Evolutionary conservation across 495 filamentous ascomycete genomes (phyloP).

Genomic region (Copromyces sp.): DNA sequence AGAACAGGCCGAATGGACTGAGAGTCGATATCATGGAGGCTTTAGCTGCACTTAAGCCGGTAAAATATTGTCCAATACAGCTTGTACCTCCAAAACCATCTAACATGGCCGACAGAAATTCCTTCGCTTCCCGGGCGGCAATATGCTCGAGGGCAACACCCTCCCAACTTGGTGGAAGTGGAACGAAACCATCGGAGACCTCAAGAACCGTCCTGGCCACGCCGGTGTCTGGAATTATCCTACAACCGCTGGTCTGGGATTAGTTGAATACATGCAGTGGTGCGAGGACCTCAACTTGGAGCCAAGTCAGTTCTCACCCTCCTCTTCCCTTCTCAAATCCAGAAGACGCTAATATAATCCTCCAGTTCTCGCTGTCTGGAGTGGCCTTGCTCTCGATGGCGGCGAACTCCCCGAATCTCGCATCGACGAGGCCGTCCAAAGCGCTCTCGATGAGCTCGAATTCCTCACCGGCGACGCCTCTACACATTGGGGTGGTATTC

Average conservation of each 20-base stretch:
- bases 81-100: not conserved
- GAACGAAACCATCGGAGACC: conserved; percentile 56
- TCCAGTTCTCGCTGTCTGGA: conserved; percentile 36
- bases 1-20: conserved; percentile 51
- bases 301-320: conserved; percentile 21
- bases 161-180: conserved; percentile 51
- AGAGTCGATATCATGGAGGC: conserved; percentile 48
- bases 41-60: conserved; percentile 41
- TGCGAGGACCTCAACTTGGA: conserved; percentile 52
- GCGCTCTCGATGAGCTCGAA: conserved; percentile 58
- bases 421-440: conserved; percentile 40
- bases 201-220: conserved; percentile 52
- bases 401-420: conserved; percentile 30
- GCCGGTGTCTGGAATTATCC: conserved; percentile 52
- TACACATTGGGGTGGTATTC: conserved; percentile 50
- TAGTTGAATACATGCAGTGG: conserved; percentile 57
- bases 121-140: conserved; percentile 57
- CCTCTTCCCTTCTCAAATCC: not conserved
- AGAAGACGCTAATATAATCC: not conserved
- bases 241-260: conserved; percentile 52
- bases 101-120: conserved; percentile 25
- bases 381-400: conserved; percentile 53
- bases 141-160: conserved; percentile 52
- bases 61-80: not conserved
- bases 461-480: conserved; percentile 46